Evolutionary conservation across 2,329 filamentous ascomycete genomes (phyloP).

Genomic region (Bretziella fagacearum): DNA sequence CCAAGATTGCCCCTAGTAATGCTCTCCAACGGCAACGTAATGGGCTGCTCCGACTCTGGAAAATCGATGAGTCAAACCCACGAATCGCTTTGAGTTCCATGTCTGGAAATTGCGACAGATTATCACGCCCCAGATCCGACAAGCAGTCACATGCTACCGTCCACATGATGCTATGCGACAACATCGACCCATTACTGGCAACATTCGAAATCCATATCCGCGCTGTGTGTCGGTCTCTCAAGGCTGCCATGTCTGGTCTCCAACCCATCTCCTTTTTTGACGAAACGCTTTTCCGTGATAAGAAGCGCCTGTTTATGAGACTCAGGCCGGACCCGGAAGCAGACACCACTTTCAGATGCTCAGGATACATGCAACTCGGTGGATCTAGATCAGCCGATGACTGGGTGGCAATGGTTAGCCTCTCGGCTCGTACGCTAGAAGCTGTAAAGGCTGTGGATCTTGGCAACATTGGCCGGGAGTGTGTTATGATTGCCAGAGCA

Average conservation of each 20-base stretch:
- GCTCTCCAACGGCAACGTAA: too few relatives aligned
- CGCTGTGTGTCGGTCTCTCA: not conserved
- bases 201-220: not conserved
- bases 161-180: not conserved
- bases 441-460: not conserved
- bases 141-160: not conserved
- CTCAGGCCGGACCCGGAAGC: not conserved
- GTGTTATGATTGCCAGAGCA: not conserved
- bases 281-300: not conserved
- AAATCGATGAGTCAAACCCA: too few relatives aligned
- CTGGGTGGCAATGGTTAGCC: not conserved
- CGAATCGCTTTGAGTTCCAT: too few relatives aligned
- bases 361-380: not conserved
- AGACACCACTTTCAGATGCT: not conserved
- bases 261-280: not conserved
- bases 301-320: not conserved
- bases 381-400: not conserved
- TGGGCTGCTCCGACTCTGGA: too few relatives aligned
- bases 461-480: not conserved
- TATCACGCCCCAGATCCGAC: too few relatives aligned
- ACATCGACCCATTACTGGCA: not conserved
- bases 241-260: not conserved
- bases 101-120: too few relatives aligned
- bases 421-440: not conserved
- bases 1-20: too few relatives aligned